Evolutionary conservation across 169 alveolate genomes (phyloP), one percentile per base, ranked within the genome.

Genomic region (Plasmodium gallinaceum): DNA sequence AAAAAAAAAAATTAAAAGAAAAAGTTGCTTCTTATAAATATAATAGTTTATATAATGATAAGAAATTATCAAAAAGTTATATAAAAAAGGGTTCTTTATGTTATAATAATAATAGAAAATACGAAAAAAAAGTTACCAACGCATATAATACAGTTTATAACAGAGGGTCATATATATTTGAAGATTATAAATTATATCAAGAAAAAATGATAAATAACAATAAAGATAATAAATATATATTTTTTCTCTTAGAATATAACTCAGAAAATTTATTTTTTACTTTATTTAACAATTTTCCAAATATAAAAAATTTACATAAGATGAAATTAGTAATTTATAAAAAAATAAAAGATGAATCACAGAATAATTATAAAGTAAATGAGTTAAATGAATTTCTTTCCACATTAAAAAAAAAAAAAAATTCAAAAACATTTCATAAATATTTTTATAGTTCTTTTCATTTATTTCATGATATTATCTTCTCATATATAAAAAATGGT

Each of bases 211-310:
- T 74, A 60, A 74, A 39, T 58, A 60, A 60, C n/a, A 74, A 74
- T 60, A 57, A 60, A 58, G 18, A 45, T n/a, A 74, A 74, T 43
- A 60, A 18, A 48, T 74, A 74, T 43, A 18, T 74, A 37, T 74
- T 32, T 74, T 42, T 74, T 20, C 24, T 74, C 9, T 65, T 45
- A 7, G 88, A 74, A 58, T 74, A 74, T 65, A 74, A 74, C 20
- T 42, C 73, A 9, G 60, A 10, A 39, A 66, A 66, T 61, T 60
- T 74, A 66, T 74, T 74, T 74, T 74, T 74, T 65, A 74, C 88
- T 10, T 22, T 65, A n/a, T n/a, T 74, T 22, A 60, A 74, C 32
- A 74, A 74, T 10, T 58, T 74, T n/a, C 88, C 88, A 26, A n/a
- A 58, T 14, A 58, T 74, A 39, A 74, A 74, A 60, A 65, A 74